phyloP scores from a whole-genome alignment of 768 basidiomycete species.

The Ramaria sp. region DNA sequence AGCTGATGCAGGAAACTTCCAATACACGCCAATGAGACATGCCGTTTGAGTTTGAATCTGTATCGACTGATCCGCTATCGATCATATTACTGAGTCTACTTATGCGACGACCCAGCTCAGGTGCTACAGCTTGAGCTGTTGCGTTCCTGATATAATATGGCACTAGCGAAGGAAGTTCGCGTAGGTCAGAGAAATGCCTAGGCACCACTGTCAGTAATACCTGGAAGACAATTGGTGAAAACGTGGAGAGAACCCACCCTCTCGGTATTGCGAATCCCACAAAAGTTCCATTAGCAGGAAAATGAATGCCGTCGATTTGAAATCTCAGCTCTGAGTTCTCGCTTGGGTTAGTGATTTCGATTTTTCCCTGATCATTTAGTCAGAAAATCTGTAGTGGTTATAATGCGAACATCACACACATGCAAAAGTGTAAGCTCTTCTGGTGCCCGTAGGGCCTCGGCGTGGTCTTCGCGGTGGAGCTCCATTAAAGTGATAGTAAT shows the following conservation, averaged over 20 bases:
- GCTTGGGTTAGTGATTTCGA: constrained; percentile 50
- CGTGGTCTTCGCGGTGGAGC: constrained; percentile 30
- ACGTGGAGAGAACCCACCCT: constrained; percentile 33
- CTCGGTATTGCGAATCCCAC: constrained; percentile 58
- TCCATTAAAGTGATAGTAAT: constrained; percentile 58
- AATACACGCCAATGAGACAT: background rate
- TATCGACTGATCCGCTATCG: constrained; percentile 50
- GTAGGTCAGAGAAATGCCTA: constrained; percentile 53
- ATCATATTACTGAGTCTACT: constrained; percentile 50
- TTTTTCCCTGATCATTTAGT: constrained; percentile 41
- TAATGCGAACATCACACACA: constrained; percentile 31
- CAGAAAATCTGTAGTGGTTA: background rate
- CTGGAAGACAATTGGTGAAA: background rate
- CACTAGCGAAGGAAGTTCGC: constrained; percentile 54
- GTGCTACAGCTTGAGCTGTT: constrained; percentile 45
- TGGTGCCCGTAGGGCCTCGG: constrained; percentile 23
- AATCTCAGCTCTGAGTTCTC: constrained; percentile 42
- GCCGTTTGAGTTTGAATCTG: constrained; percentile 17
- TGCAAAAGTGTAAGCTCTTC: constrained; percentile 49
- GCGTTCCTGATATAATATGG: constrained; percentile 44
- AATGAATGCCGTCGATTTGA: constrained; percentile 72
- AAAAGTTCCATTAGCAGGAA: constrained; percentile 62
- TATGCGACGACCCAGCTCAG: constrained; percentile 49
- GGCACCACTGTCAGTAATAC: constrained; percentile 7
- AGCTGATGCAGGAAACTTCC: background rate